Conservation (phyloP, 163 green algal genomes). For the Picocystis sp. region DNA sequence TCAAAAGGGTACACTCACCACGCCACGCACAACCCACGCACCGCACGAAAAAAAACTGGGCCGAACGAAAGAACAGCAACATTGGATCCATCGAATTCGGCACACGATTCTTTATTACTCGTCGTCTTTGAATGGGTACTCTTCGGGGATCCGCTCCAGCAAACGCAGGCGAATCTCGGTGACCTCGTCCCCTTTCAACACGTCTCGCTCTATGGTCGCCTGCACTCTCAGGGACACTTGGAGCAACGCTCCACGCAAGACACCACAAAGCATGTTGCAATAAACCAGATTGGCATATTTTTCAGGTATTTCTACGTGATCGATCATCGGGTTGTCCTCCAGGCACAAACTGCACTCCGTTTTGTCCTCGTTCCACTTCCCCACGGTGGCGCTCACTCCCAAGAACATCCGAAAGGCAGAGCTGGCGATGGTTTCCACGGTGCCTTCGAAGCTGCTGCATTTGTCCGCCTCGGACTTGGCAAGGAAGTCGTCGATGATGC, state of each 20-base stretch:
- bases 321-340: conserved; percentile 80
- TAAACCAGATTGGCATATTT: conserved; percentile 60
- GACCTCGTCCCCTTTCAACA: conserved; percentile 58
- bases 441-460: conserved; percentile 71
- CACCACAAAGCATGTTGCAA: conserved; percentile 78
- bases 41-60: too few relatives aligned
- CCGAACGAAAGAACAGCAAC: too few relatives aligned
- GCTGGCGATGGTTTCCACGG: conserved; percentile 50
- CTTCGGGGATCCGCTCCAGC: conserved; percentile 32
- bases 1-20: too few relatives aligned
- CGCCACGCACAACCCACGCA: too few relatives aligned
- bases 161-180: conserved; percentile 61
- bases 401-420: conserved; percentile 82
- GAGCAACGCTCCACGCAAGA: conserved; percentile 64
- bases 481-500: conserved; percentile 90
- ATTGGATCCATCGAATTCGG: too few relatives aligned
- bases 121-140: conserved; percentile 66
- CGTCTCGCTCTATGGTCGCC: conserved; percentile 54
- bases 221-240: conserved; percentile 81
- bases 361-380: conserved; percentile 62
- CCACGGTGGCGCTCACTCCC: conserved; percentile 46
- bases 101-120: conserved; percentile 22
- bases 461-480: conserved; percentile 56
- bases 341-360: conserved; percentile 71
- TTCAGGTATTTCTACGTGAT: conserved; percentile 94